Evolutionary conservation across 371 early-diverging fungal species (phyloP).

Genomic region (Mucor indicus): DNA sequence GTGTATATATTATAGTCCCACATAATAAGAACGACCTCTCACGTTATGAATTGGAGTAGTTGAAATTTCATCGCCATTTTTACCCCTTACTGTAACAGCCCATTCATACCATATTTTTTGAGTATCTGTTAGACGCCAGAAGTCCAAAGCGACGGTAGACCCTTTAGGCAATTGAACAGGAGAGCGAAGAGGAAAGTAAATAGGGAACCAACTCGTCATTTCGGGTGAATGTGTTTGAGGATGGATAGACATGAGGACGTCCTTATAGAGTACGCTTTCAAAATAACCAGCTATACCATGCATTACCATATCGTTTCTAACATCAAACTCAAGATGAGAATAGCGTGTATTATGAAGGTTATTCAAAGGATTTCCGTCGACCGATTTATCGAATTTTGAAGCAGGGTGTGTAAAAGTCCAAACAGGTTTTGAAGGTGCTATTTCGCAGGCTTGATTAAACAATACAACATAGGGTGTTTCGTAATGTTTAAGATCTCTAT

Average conservation of each 20-base stretch:
- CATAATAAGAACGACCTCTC: slow-evolving; percentile 59
- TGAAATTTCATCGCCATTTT: slow-evolving; percentile 20
- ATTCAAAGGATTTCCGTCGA: slow-evolving; percentile 50
- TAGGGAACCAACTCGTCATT: slow-evolving; percentile 98
- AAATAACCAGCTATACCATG: slow-evolving; percentile 97
- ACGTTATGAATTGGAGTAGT: slow-evolving; percentile 51
- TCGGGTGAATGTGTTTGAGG: slow-evolving; percentile 84
- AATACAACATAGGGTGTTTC: slow-evolving; percentile 95
- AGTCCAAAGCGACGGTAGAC: slow-evolving; percentile 61
- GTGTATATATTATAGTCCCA: slow-evolving; percentile 28
- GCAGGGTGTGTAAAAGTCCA: slow-evolving; percentile 88
- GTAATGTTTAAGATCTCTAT: slow-evolving; percentile 62
- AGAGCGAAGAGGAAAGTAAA: slow-evolving; percentile 83
- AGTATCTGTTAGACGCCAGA: slow-evolving; percentile 79
- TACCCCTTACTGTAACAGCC: slow-evolving; percentile 47
- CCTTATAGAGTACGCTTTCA: slow-evolving; percentile 82
- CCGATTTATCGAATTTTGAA: slow-evolving; percentile 13
- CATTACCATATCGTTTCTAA: slow-evolving; percentile 60
- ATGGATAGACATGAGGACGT: slow-evolving; percentile 80
- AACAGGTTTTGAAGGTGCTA: slow-evolving; percentile 66
- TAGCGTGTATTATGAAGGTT: slow-evolving; percentile 75
- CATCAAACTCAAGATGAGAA: slow-evolving; percentile 50
- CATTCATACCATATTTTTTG: slow-evolving; percentile 96
- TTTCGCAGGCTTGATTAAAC: slow-evolving; percentile 68
- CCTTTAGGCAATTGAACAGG: slow-evolving; percentile 69